Percentiles rank a stretch among this genome's conserved stretches.
Conservation (phyloP, 2,329 filamentous ascomycete species). For the Cladosporium velox region DNA sequence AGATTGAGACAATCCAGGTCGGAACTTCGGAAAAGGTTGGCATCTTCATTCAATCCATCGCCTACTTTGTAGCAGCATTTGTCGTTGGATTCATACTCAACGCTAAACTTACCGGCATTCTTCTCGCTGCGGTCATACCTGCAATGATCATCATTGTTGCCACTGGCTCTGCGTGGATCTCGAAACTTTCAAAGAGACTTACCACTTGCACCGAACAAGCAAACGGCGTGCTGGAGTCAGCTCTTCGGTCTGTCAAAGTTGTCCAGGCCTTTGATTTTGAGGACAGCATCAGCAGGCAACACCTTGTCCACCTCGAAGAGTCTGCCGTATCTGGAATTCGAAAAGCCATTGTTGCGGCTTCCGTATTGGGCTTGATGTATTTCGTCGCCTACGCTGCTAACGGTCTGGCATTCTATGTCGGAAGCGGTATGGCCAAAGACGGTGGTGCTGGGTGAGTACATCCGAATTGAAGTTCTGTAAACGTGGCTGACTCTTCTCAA, state of each 20-base stretch:
- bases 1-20: constrained; percentile 49
- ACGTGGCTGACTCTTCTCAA: background rate
- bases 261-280: constrained; percentile 52
- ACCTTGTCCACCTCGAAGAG: constrained; percentile 38
- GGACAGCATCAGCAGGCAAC: constrained; percentile 42
- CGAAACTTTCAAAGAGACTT: constrained; percentile 43
- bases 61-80: constrained; percentile 50
- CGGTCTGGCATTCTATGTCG: constrained; percentile 50
- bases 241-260: constrained; percentile 49
- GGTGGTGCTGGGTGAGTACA: constrained; percentile 41
- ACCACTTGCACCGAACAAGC: constrained; percentile 45
- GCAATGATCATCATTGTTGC: constrained; percentile 48
- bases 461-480: background rate
- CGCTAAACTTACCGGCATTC: constrained; percentile 44
- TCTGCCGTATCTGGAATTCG: constrained; percentile 42
- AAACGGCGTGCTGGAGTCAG: constrained; percentile 48
- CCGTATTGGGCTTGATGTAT: constrained; percentile 47
- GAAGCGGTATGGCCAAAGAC: constrained; percentile 36
- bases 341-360: constrained; percentile 44
- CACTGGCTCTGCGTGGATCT: constrained; percentile 45
- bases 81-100: constrained; percentile 49
- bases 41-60: constrained; percentile 49
- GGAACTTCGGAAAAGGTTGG: constrained; percentile 52
- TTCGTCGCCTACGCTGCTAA: constrained; percentile 50
- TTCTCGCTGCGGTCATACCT: constrained; percentile 52